Base-by-base conservation (phyloP, 2,329 filamentous ascomycete genomes). In the Colletotrichum gigasporum region DNA sequence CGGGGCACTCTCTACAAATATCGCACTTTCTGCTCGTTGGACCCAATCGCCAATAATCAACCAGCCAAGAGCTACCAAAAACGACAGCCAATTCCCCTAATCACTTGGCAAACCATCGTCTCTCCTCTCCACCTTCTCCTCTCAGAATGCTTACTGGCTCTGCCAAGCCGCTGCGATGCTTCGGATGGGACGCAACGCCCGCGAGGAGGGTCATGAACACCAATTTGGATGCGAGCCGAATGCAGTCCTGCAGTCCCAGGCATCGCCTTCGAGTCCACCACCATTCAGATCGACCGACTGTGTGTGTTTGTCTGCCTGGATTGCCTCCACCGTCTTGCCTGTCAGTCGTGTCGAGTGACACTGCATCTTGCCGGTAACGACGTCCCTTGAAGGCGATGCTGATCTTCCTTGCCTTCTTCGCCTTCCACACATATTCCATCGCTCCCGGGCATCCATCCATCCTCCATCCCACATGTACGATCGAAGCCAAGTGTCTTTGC, bases 81-180 rank as follows among this genome's bases (percentile, higher is more conserved):
- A 28, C 18, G 34, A 50, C 16, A 30, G 32, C 48, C 22, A 16
- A 24, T 16, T 37, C 26, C 30, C 18, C 35, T 64, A 62, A 64
- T 64, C 56, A 44, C 56, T 64, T 64, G 62, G 56, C 62, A 61
- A 39, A 32, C 44, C n/a, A 14, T 37, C 26, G 20, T 16, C 34
- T 34, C 14, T 28, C 34, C n/a, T 64, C 48, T 61, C 56, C 62
- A 64, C 62, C 61, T 64, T 54, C 56, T 64, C 34, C 56, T 64
- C 61, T 61, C 32, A 54, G 61, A 54, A 64, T 48, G 42, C 48
- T 50, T 47, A 32, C 39, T 61, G 61, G 26, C 16, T 35, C n/a
- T 42, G 61, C 61, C 61, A 64, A 64, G 61, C 55, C 61, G 61
- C 48, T 41, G 24, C 35, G 54, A 61, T 64, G 34, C 26, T 48